Evolutionary conservation across 1,284 basidiomycete species (phyloP).

Genomic region (Apiotrichum gracile): DNA sequence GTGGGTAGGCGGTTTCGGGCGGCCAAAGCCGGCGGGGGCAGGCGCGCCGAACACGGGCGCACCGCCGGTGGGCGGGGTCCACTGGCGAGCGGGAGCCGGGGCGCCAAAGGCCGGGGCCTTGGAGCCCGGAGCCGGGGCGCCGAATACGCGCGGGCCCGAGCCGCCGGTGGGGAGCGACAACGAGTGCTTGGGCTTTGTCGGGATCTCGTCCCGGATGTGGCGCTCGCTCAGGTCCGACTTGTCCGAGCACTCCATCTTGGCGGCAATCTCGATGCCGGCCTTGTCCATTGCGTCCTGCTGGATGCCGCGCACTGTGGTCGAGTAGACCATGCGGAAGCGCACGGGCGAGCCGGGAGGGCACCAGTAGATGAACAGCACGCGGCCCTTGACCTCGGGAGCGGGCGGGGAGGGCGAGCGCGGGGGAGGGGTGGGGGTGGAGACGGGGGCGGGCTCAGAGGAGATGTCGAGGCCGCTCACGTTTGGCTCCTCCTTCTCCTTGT

Average conservation of each 20-base stretch:
- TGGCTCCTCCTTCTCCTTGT: constrained; percentile 5
- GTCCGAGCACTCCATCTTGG: constrained; percentile 70
- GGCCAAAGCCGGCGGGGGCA: constrained; percentile 11
- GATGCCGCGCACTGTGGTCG: constrained; percentile 59
- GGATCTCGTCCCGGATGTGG: constrained; percentile 53
- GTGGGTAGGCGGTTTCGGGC: background rate
- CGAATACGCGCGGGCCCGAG: constrained; percentile 3
- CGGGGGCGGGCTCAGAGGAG: constrained; percentile 1
- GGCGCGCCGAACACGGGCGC: constrained; percentile 16
- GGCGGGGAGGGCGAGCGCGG: constrained; percentile 6
- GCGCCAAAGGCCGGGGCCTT: constrained; percentile 12
- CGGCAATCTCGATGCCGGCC: constrained; percentile 45
- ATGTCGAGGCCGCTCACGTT: constrained; percentile 8
- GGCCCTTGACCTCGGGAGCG: constrained; percentile 25
- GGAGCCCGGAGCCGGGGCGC: constrained; percentile 14
- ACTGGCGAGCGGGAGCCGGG: constrained; percentile 20
- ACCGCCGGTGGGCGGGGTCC: constrained; percentile 21
- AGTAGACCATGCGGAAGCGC: constrained; percentile 80
- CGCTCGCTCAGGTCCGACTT: constrained; percentile 63
- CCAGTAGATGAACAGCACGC: constrained; percentile 74
- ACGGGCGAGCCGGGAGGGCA: constrained; percentile 73
- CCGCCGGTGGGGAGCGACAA: constrained; percentile 6
- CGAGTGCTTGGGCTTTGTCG: constrained; percentile 1
- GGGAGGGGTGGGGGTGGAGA: background rate
- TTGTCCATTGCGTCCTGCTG: constrained; percentile 57